Conservation (phyloP, 2,329 filamentous ascomycete genomes). For the Pyrenophora seminiperda region DNA sequence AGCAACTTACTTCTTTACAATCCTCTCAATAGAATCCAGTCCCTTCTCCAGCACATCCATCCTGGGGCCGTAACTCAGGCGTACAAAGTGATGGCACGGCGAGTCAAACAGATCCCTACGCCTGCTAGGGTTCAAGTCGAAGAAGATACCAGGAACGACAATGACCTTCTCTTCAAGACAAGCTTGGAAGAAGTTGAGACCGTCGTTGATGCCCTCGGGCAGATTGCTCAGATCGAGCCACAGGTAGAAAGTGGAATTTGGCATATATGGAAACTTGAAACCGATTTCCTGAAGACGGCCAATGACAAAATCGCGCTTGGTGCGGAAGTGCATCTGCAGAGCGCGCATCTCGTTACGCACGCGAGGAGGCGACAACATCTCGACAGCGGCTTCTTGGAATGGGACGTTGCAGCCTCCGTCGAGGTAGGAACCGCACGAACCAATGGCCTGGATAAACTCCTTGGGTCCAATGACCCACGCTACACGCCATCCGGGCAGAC, state of each 20-base stretch:
- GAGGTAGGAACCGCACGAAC: conserved; percentile 89
- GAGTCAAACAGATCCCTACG: conserved; percentile 90
- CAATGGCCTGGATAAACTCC: conserved; percentile 93
- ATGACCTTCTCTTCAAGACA: conserved; percentile 94
- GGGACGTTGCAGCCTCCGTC: conserved; percentile 94
- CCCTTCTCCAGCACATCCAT: conserved; percentile 50
- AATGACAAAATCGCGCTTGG: conserved; percentile 91
- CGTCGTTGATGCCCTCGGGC: conserved; percentile 84
- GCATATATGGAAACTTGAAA: conserved; percentile 77
- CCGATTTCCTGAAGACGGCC: conserved; percentile 80
- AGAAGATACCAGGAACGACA: conserved; percentile 96
- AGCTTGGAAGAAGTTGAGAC: conserved; percentile 95
- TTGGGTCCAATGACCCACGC: conserved; percentile 96
- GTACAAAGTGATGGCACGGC: conserved; percentile 73
- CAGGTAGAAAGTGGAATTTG: conserved; percentile 93
- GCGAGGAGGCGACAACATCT: conserved; percentile 85
- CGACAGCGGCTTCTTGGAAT: conserved; percentile 90
- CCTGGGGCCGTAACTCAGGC: conserved; percentile 49
- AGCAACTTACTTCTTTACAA: conserved; percentile 48
- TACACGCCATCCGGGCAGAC: conserved; percentile 93
- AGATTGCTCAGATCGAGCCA: conserved; percentile 71
- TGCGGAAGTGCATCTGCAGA: conserved; percentile 85
- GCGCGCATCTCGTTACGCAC: conserved; percentile 87
- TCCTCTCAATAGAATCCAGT: conserved; percentile 48
- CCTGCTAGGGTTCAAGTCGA: conserved; percentile 90